Evolutionary conservation across 495 filamentous ascomycete genomes (phyloP).

Genomic region (Mycothermus thermophilus): DNA sequence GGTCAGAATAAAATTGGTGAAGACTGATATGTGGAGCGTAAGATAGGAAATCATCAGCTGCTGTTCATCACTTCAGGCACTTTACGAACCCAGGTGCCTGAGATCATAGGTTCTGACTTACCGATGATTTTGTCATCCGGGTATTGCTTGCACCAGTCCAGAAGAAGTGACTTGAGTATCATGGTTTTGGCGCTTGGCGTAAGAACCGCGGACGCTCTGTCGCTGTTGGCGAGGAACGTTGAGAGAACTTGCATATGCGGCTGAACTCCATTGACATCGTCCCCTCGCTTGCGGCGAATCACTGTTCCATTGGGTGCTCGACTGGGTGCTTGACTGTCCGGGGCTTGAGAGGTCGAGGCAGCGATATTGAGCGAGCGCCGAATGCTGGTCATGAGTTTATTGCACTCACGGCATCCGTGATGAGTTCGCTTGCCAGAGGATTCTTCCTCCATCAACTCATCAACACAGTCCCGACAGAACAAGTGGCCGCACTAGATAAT

Average conservation of each 20-base stretch:
- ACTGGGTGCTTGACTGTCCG: not conserved
- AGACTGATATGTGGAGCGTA: too few relatives aligned
- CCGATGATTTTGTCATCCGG: slow-evolving; percentile 24
- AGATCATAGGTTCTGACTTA: too few relatives aligned
- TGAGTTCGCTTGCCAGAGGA: not conserved
- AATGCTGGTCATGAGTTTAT: not conserved
- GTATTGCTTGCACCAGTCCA: slow-evolving; percentile 12
- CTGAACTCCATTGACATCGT: slow-evolving; percentile 12
- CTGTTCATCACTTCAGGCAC: too few relatives aligned
- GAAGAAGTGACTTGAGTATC: slow-evolving; percentile 10
- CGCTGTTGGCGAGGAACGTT: slow-evolving; percentile 10
- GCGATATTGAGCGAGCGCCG: not conserved
- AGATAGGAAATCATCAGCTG: too few relatives aligned
- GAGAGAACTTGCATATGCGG: slow-evolving; percentile 7
- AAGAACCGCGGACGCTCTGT: slow-evolving; percentile 7
- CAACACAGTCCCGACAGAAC: slow-evolving; percentile 12
- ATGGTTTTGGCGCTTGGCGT: slow-evolving; percentile 18
- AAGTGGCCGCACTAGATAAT: slow-evolving; percentile 12
- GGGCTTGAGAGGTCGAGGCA: too few relatives aligned
- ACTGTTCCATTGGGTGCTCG: not conserved
- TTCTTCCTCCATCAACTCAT: slow-evolving; percentile 1
- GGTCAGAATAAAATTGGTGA: slow-evolving; percentile 22
- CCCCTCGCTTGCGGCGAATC: slow-evolving; percentile 3
- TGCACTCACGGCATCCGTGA: not conserved
- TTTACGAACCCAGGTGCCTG: too few relatives aligned